These are phyloP conservation scores for Trichophyton equinum DNA, from an alignment of 2,329 filamentous ascomycete species.

Conservation along the genomic window DNA sequence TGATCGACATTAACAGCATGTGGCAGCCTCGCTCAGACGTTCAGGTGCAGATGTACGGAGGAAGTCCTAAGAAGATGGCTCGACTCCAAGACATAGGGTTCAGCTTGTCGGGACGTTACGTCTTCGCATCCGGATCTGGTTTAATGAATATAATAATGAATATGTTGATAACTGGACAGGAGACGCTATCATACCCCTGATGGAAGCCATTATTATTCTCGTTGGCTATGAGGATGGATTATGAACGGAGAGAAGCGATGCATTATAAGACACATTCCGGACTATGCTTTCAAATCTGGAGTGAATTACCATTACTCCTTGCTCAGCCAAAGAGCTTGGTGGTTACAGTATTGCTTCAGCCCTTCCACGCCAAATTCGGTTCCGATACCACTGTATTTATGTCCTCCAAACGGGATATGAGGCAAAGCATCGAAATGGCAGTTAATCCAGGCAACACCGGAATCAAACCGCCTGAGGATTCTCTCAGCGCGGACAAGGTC, in stretches of 20 bases:
- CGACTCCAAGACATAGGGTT: too few relatives aligned
- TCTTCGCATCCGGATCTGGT: too few relatives aligned
- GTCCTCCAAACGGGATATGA: slow-evolving; percentile 26
- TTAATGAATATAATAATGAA: too few relatives aligned
- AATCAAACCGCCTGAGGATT: slow-evolving; percentile 38
- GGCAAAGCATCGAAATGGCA: slow-evolving; percentile 37
- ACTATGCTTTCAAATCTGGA: not conserved
- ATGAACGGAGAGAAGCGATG: too few relatives aligned
- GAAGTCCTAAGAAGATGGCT: too few relatives aligned
- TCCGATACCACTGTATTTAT: slow-evolving; percentile 26
- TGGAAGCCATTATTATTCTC: not conserved
- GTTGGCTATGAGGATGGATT: not conserved
- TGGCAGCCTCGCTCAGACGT: not conserved
- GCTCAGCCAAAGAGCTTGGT: slow-evolving; percentile 9
- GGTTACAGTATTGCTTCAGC: slow-evolving; percentile 19
- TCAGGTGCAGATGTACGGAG: not conserved
- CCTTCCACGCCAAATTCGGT: slow-evolving; percentile 21
- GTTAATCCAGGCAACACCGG: slow-evolving; percentile 48
- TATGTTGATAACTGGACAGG: too few relatives aligned
- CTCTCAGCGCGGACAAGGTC: slow-evolving; percentile 38
- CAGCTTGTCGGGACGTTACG: too few relatives aligned
- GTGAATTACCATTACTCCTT: not conserved
- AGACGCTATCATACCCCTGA: too few relatives aligned
- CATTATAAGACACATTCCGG: not conserved
- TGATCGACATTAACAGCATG: not conserved